These are phyloP conservation scores for Leccinum sublutescens DNA, from an alignment of 768 basidiomycete genomes.

Conservation along the genomic window DNA sequence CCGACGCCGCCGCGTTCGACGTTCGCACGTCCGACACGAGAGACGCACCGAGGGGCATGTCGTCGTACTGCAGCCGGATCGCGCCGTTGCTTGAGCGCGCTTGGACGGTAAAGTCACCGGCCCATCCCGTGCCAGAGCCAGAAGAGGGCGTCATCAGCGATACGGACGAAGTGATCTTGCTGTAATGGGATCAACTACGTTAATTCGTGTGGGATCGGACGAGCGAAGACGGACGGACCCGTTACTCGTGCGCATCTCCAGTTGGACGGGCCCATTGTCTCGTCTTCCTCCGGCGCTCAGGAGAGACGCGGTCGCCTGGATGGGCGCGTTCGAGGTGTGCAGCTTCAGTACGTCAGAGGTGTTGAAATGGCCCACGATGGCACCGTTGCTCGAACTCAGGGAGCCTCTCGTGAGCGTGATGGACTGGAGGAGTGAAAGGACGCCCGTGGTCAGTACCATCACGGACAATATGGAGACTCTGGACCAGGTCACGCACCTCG, in stretches of 20 bases:
- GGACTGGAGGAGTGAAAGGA: constrained; percentile 24
- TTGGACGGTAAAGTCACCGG: constrained; percentile 32
- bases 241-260: constrained; percentile 26
- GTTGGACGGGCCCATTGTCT: background rate
- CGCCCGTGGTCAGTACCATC: background rate
- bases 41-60: constrained; percentile 29
- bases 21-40: constrained; percentile 35
- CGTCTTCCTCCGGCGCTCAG: constrained; percentile 4
- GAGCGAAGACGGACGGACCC: constrained; percentile 5
- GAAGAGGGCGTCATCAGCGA: constrained; percentile 23
- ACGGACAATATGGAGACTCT: background rate
- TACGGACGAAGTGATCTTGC: constrained; percentile 20
- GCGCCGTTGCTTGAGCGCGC: constrained; percentile 36
- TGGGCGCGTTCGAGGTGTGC: constrained; percentile 35
- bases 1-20: constrained; percentile 31
- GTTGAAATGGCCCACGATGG: constrained; percentile 40
- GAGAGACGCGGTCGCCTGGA: constrained; percentile 30
- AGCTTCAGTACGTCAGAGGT: constrained; percentile 27
- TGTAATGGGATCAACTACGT: background rate
- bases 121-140: constrained; percentile 16
- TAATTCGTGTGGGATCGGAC: background rate
- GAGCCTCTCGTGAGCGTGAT: constrained; percentile 22
- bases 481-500: constrained; percentile 22
- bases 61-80: constrained; percentile 27
- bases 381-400: constrained; percentile 33